These are phyloP conservation scores for Carex scoparia DNA, from an alignment of 176 grass and related monocot species.

Conservation along the genomic window DNA sequence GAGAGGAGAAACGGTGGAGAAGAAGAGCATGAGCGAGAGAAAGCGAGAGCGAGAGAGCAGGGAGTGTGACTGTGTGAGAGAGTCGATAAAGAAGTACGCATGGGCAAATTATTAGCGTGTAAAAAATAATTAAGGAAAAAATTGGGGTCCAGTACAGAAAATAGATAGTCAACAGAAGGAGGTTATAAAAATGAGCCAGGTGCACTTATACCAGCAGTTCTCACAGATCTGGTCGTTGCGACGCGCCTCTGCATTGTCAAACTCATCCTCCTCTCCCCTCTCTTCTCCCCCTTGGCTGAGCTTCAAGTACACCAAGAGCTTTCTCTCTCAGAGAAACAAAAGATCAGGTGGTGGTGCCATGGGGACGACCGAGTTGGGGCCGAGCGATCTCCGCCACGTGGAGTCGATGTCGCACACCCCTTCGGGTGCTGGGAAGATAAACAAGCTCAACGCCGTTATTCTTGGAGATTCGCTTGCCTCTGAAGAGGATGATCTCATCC, in stretches of 20 bases:
- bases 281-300: not conserved
- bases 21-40: not conserved
- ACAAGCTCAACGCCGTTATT: conserved; percentile 53
- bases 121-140: not conserved
- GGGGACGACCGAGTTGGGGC: conserved; percentile 4
- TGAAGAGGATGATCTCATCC: conserved; percentile 60
- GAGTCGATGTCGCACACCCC: conserved; percentile 73
- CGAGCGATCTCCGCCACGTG: conserved; percentile 43
- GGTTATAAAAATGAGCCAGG: not conserved
- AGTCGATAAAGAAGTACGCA: not conserved
- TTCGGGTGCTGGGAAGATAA: conserved; percentile 61
- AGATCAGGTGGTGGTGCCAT: conserved; percentile 8
- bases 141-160: not conserved
- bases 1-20: not conserved
- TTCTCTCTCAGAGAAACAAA: not conserved
- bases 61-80: not conserved
- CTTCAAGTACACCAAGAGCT: not conserved
- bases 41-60: not conserved
- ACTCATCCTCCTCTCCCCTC: not conserved
- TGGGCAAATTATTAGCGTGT: not conserved
- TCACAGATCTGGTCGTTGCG: conserved; percentile 4
- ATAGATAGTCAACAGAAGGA: not conserved
- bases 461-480: conserved; percentile 61
- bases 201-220: not conserved
- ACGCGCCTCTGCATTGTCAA: conserved; percentile 3